phyloP scores from a whole-genome alignment of 306 rosid species.

The Sophora flavescens region DNA sequence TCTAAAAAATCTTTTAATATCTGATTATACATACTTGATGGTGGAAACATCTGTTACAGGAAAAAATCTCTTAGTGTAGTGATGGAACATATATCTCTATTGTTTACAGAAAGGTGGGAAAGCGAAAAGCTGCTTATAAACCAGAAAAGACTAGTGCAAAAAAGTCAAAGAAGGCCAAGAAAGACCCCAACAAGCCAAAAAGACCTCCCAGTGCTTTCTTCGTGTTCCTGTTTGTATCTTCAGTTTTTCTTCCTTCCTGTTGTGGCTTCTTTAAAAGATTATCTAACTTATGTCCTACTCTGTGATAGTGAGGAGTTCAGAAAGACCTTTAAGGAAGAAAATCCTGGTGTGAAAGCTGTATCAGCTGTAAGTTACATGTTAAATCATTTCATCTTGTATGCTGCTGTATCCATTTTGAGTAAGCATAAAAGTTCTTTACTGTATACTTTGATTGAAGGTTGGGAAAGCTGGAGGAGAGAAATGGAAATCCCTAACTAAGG shows the following conservation, averaged over 20 bases:
- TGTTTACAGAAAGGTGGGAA: conserved; percentile 86
- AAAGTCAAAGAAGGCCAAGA: conserved; percentile 65
- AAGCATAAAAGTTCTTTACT: conserved; percentile 7
- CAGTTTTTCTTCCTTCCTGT: conserved; percentile 29
- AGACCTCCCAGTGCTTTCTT: conserved; percentile 92
- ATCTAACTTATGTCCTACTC: conserved; percentile 39
- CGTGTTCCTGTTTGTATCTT: conserved; percentile 83
- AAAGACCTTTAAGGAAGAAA: conserved; percentile 75
- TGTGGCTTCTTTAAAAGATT: background rate
- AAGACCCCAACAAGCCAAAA: conserved; percentile 95
- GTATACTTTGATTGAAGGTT: conserved; percentile 62
- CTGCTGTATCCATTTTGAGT: background rate
- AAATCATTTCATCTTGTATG: background rate
- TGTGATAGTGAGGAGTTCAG: conserved; percentile 81
- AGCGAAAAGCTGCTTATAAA: conserved; percentile 70
- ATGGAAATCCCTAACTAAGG: conserved; percentile 80
- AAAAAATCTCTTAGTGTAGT: conserved; percentile 72
- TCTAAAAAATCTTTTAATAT: conserved; percentile 29
- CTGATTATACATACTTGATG: conserved; percentile 58
- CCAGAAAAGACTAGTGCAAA: conserved; percentile 54
- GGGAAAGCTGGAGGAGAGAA: conserved; percentile 96
- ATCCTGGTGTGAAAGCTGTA: conserved; percentile 82
- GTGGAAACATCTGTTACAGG: conserved; percentile 56
- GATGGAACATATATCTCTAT: conserved; percentile 65
- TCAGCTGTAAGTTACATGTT: conserved; percentile 68